Percentiles rank a stretch among this genome's conserved stretches.
These are phyloP conservation scores for Chrysanthemum seticuspe DNA, from an alignment of 129 eudicot genomes.

Conservation along the genomic window DNA sequence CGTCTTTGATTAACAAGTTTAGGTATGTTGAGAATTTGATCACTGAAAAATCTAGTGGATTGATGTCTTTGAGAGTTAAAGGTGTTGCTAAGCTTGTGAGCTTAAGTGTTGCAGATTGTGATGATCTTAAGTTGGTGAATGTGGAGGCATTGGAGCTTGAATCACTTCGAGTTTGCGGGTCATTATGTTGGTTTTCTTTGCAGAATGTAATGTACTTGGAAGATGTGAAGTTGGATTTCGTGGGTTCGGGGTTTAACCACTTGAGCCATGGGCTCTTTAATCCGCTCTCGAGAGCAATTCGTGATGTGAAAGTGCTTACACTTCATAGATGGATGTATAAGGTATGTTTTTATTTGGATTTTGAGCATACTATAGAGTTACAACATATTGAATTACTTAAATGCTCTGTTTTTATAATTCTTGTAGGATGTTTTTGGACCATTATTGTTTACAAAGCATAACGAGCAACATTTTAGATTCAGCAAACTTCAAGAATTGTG, in stretches of 20 bases:
- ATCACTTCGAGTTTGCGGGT: constrained; percentile 12
- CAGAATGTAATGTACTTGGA: constrained; percentile 1
- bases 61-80: constrained; percentile 24
- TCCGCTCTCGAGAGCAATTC: constrained; percentile 12
- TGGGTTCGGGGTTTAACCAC: constrained; percentile 15
- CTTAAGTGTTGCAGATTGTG: constrained; percentile 20
- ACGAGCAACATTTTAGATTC: constrained; percentile 22
- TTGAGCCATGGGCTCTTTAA: background rate
- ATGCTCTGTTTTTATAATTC: background rate
- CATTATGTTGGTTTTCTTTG: constrained; percentile 19
- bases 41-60: constrained; percentile 30
- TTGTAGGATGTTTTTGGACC: constrained; percentile 26
- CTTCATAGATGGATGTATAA: constrained; percentile 27
- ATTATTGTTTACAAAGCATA: constrained; percentile 17
- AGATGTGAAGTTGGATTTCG: constrained; percentile 11
- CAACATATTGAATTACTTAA: background rate
- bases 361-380: background rate
- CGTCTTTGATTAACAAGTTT: constrained; percentile 30
- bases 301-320: constrained; percentile 20
- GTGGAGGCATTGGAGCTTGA: constrained; percentile 19
- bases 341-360: background rate
- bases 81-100: constrained; percentile 17
- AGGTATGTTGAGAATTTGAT: constrained; percentile 30
- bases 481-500: constrained; percentile 28
- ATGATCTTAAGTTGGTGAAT: constrained; percentile 21